Evolutionary conservation across 768 basidiomycete species (phyloP).

Genomic region (Lentinula raphanica): DNA sequence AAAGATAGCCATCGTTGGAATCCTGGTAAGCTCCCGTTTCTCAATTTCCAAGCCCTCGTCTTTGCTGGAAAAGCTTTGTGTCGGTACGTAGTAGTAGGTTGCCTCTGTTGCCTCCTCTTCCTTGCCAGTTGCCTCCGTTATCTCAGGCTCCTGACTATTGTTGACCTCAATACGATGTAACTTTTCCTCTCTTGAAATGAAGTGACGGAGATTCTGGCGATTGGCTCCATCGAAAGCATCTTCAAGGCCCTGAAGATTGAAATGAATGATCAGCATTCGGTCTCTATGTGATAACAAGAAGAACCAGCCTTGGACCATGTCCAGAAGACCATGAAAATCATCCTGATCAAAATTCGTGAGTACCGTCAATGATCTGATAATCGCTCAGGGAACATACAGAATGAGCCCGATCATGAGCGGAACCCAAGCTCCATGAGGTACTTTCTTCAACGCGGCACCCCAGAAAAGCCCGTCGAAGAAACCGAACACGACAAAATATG

Average conservation of each 20-base stretch:
- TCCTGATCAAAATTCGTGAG: constrained; percentile 19
- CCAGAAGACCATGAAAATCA: constrained; percentile 54
- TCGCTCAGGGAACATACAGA: constrained; percentile 28
- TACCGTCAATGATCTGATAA: not conserved
- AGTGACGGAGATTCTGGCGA: constrained; percentile 47
- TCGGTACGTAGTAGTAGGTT: constrained; percentile 18
- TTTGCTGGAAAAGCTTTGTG: constrained; percentile 6
- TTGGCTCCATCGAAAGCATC: constrained; percentile 55
- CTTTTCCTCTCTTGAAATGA: constrained; percentile 37
- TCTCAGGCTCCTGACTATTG: constrained; percentile 12
- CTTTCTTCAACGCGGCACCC: constrained; percentile 57
- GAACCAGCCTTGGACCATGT: constrained; percentile 52
- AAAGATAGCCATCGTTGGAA: constrained; percentile 53
- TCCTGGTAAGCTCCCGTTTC: constrained; percentile 29
- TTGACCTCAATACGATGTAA: constrained; percentile 9
- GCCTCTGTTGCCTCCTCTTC: constrained; percentile 20
- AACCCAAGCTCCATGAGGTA: constrained; percentile 65
- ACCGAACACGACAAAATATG: constrained; percentile 50
- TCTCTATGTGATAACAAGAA: not conserved
- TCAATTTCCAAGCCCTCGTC: constrained; percentile 7
- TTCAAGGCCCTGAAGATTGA: constrained; percentile 51
- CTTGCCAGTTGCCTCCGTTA: constrained; percentile 13
- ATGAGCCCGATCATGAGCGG: constrained; percentile 52
- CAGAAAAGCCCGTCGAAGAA: constrained; percentile 70
- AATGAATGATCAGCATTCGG: constrained; percentile 1